Base-by-base conservation (phyloP, 108 stramenopile genomes). In the Skeletonema tropicum region DNA sequence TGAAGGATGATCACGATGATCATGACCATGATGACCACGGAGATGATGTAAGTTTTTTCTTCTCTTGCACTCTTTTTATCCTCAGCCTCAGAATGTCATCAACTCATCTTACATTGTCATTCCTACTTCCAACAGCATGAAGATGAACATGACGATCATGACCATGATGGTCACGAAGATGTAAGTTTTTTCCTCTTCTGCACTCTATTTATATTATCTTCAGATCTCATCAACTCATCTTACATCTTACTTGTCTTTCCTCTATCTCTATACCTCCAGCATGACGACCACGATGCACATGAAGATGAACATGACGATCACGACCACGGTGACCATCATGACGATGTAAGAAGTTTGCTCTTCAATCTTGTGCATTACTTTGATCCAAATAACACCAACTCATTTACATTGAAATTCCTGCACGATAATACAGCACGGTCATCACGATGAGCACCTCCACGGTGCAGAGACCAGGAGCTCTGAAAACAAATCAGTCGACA, bases 361-460 rank as follows among this genome's bases (percentile, higher is more conserved):
- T 52, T 8, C 49, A 19, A 52, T 52, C 21, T 52, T 52, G n/a
- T 2, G 21, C 6, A 52, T 52, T 42, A 15, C 9, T 23, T 52
- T 52, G 21, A 15, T 19, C 49, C 17, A 5, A 42, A 6, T 30
- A 13, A 4, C 17, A 57, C 23, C 59, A 62, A 32, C 57, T 42
- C 41, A 42, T 15, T 1, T 13, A 42, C 41, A 42, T 15, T 42
- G n/a, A n/a, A 29, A 11, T 11, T 25, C 70, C 15, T 71, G 62
- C 41, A 52, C 9, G 8, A 2, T 1, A 7, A 23, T 23, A 25
- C 6, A 52, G 49, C 49, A 52, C 49, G 75, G 74, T 6, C 57
- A 59, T 31, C 66, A 79, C 12, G 73, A 72, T 39, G 75, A 70
- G 42, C 49, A 52, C 49, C 17, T 21, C 49, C 21, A 52, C 49